Evolutionary conservation across 2,329 filamentous ascomycete species (phyloP).

Genomic region (Sarocladium brachiariae): DNA sequence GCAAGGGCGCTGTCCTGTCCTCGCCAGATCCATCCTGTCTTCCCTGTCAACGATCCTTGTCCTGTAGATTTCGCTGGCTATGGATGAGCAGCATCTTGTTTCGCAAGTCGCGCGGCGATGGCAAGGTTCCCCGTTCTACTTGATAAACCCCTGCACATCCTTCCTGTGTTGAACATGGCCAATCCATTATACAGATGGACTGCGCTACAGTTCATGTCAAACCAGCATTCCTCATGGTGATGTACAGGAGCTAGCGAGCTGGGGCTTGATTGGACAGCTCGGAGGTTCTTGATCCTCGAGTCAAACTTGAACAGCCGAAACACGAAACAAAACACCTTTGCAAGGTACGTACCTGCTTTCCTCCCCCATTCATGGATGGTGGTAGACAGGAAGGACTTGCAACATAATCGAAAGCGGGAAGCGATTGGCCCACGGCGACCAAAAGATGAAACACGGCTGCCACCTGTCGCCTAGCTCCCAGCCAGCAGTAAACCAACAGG

Average conservation of each 20-base stretch:
- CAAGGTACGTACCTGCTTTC: background rate
- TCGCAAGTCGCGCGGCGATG: slow-evolving; percentile 9
- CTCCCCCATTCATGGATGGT: no score
- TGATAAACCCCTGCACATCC: background rate
- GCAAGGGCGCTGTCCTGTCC: background rate
- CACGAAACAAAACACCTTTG: slow-evolving; percentile 6
- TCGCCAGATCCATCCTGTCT: no score
- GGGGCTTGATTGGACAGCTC: slow-evolving; percentile 1
- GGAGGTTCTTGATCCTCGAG: background rate
- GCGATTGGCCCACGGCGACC: background rate
- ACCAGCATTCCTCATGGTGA: slow-evolving; percentile 2
- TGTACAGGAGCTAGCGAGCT: background rate
- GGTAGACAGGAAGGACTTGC: background rate
- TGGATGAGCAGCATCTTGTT: slow-evolving; percentile 8
- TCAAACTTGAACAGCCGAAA: background rate
- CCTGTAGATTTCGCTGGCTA: slow-evolving; percentile 7
- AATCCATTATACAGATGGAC: no score
- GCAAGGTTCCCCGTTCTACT: background rate
- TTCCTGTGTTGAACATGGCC: background rate
- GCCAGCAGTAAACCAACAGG: background rate
- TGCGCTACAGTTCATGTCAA: background rate
- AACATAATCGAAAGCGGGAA: background rate
- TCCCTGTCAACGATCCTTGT: background rate
- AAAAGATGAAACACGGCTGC: slow-evolving; percentile 4
- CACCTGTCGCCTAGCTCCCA: background rate